A percentile compares a stretch with the other conserved stretches of the same genome.
Evolutionary conservation across 495 filamentous ascomycete genomes (phyloP).

Genomic region (Neurospora sp.): DNA sequence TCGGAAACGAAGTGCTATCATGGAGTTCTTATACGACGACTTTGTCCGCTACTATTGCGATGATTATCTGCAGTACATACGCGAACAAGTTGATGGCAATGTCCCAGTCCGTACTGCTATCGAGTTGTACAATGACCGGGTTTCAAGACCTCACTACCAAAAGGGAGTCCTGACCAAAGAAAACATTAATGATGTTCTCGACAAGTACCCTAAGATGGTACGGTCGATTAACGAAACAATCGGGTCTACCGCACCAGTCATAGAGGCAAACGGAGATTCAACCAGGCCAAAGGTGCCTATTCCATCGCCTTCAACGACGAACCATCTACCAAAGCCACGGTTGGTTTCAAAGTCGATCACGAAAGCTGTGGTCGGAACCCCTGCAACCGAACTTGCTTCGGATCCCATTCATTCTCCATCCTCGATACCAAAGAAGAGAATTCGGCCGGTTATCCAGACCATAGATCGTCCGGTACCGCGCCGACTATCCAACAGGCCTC

Average conservation of each 20-base stretch:
- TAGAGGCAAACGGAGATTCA: neutral
- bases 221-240: neutral
- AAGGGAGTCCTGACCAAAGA: constrained; percentile 25
- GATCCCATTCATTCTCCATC: neutral
- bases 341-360: neutral
- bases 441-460: neutral
- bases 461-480: neutral
- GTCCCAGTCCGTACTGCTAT: constrained; percentile 22
- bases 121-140: constrained; percentile 36
- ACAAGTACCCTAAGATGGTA: constrained; percentile 10
- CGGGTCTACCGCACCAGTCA: neutral
- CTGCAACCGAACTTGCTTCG: neutral
- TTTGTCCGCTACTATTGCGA: constrained; percentile 45
- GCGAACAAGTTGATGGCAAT: constrained; percentile 3
- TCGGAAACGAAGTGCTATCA: constrained; percentile 25
- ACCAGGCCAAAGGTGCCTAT: neutral
- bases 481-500: neutral
- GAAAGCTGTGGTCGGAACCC: neutral
- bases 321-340: neutral
- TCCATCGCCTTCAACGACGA: neutral
- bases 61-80: constrained; percentile 32
- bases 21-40: constrained; percentile 54
- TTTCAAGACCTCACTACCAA: constrained; percentile 26
- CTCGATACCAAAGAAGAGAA: neutral
- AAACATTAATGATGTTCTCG: constrained; percentile 22